Evolutionary conservation across 176 grass and related monocot species (phyloP), one percentile per base, ranked within the genome.

Genomic region (Aegilops longissima): DNA sequence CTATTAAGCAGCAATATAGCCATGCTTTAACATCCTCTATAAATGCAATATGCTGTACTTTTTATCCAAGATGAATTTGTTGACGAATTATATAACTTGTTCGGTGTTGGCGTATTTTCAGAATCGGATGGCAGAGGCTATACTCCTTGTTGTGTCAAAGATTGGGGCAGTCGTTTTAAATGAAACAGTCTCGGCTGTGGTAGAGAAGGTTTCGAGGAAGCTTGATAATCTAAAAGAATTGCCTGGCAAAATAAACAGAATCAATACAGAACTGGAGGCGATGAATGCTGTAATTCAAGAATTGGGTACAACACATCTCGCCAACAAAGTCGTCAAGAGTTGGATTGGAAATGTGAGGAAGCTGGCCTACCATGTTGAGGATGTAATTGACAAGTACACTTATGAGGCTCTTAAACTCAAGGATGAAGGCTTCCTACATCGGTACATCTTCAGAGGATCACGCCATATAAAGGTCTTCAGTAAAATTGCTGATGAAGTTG

Each of bases 361-460:
- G 7, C 2, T 85, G 25, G 81, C 84, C 17, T 82, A 82, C 25
- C 67, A 77, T 11, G 84, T 94, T 27, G 76, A 82, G 36, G 90
- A 92, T 59, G 88, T 87, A 12, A 86, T 92, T 39, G 87, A 87
- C 34, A 81, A 90, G 52, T 92, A 89, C 79, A 61, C 72, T 0
- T 80, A 80, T 62, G 3, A 85, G 5, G 54, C 70, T 38, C 14
- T 20, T 73, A 21, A 80, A 18, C 27, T 51, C 8, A 76, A 70
- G 56, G 52, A 79, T 52, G 83, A 67, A 38, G 73, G 83, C 3
- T 61, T 40, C 36, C 9, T 92, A 20, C 31, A 40, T 24, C 44
- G 16, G 24, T 62, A 67, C 12, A 1, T 78, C 21, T 21, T 91
- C 13, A 81, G 45, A 74, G n/a, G 84, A 5, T 12, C 84, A 77